A percentile compares a stretch with the other conserved stretches of the same genome.
Conservation (phyloP, 2,329 filamentous ascomycete genomes). For the Penicillium sp. region DNA sequence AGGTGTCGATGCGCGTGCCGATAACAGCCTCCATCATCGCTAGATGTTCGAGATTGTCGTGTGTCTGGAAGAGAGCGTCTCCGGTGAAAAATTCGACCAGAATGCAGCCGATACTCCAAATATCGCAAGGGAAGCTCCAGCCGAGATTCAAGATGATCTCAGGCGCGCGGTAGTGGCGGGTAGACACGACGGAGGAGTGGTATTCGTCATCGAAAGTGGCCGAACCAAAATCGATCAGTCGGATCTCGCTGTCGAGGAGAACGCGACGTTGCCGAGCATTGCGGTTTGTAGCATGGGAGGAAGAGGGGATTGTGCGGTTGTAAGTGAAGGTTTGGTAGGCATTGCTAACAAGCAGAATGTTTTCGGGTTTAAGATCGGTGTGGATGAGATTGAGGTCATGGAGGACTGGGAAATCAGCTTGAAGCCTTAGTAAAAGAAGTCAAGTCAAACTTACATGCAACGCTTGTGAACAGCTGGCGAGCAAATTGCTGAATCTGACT, state of each 20-base stretch:
- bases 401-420: constrained; percentile 62
- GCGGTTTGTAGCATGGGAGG: constrained; percentile 59
- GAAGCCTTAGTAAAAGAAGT: constrained; percentile 18
- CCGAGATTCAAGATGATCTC: constrained; percentile 69
- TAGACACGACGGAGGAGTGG: constrained; percentile 68
- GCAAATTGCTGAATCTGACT: constrained; percentile 98
- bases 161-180: constrained; percentile 66
- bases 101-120: constrained; percentile 71
- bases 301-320: constrained; percentile 67
- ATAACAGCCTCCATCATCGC: constrained; percentile 71
- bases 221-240: constrained; percentile 68
- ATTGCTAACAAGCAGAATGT: constrained; percentile 67
- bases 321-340: constrained; percentile 70
- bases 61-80: constrained; percentile 68
- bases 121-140: constrained; percentile 69
- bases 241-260: constrained; percentile 65
- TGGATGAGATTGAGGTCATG: constrained; percentile 98
- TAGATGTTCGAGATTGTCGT: constrained; percentile 68
- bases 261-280: constrained; percentile 64
- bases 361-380: constrained; percentile 73
- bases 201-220: constrained; percentile 71
- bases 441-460: constrained; percentile 79
- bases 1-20: constrained; percentile 57
- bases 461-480: constrained; percentile 93
- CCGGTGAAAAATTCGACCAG: constrained; percentile 70